phyloP scores from a whole-genome alignment of 2,329 filamentous ascomycete genomes.

The Pyrenochaeta sp. region DNA sequence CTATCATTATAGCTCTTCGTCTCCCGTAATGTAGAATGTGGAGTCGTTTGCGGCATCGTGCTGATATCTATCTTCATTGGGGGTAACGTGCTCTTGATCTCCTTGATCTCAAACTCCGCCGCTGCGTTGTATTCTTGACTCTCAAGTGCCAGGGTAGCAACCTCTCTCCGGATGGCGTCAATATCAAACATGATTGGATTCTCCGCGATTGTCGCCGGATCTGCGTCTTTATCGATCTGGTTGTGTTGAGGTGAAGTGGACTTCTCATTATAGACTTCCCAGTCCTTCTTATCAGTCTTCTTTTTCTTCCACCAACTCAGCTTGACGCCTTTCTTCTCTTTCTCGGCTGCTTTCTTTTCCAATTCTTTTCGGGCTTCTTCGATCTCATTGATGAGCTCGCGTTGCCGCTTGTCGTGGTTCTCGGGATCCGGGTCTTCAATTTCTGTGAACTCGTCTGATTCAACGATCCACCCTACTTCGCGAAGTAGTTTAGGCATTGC shows the following conservation, averaged over 20 bases:
- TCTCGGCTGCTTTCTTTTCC: constrained; percentile 69
- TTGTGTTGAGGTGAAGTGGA: constrained; percentile 14
- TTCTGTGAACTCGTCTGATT: constrained; percentile 92
- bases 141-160: constrained; percentile 78
- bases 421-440: constrained; percentile 98
- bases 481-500: constrained; percentile 89
- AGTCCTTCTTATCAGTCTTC: constrained; percentile 83
- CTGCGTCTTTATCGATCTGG: constrained; percentile 48
- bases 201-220: constrained; percentile 61
- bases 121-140: constrained; percentile 46
- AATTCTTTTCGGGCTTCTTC: constrained; percentile 90
- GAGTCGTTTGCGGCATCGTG: constrained; percentile 22
- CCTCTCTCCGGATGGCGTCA: constrained; percentile 78
- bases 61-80: constrained; percentile 77
- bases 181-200: constrained; percentile 85
- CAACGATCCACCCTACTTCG: constrained; percentile 88
- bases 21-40: constrained; percentile 42
- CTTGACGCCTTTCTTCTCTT: constrained; percentile 65
- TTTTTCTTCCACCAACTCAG: constrained; percentile 82
- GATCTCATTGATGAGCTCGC: constrained; percentile 94
- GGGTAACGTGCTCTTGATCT: constrained; percentile 86
- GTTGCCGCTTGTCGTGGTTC: constrained; percentile 84
- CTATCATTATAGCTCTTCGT: constrained; percentile 53
- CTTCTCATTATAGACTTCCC: constrained; percentile 89
- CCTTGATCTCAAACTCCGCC: constrained; percentile 68